phyloP scores from a whole-genome alignment of 179 eudicot genomes.

The Amaranthus tricolor region DNA sequence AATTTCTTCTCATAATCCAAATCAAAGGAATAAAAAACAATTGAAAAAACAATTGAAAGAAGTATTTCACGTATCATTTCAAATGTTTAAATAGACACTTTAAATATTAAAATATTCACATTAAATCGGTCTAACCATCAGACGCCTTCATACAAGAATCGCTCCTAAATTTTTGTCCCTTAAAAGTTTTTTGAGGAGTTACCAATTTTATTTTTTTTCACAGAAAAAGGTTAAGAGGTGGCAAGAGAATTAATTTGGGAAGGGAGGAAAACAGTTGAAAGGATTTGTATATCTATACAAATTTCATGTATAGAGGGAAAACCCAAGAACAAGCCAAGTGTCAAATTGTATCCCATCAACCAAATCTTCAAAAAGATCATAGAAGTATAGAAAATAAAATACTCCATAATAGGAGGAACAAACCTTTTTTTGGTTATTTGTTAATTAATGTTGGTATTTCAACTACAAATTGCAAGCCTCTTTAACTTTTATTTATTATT shows the following conservation, averaged over 20 bases:
- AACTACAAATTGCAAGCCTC: constrained; percentile 30
- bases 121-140: no score
- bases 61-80: no score
- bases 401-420: not conserved
- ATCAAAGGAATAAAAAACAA: no score
- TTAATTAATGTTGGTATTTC: not conserved
- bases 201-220: not conserved
- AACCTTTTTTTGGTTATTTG: not conserved
- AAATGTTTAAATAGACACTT: no score
- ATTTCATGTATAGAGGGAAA: not conserved
- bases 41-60: no score
- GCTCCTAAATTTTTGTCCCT: no score
- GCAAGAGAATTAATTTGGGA: constrained; percentile 1
- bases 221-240: not conserved
- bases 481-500: constrained; percentile 17
- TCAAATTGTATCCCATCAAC: constrained; percentile 20
- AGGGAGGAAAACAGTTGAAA: constrained; percentile 4
- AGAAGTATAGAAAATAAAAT: not conserved
- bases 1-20: no score
- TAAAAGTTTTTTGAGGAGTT: no score
- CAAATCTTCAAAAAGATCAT: constrained; percentile 23
- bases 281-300: not conserved
- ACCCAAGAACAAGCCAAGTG: constrained; percentile 17
- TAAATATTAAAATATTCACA: no score
- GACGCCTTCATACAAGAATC: no score